Percentiles rank a stretch among this genome's conserved stretches.
Evolutionary conservation across 2,329 filamentous ascomycete species (phyloP).

Genomic region (Calonectria honghensis): DNA sequence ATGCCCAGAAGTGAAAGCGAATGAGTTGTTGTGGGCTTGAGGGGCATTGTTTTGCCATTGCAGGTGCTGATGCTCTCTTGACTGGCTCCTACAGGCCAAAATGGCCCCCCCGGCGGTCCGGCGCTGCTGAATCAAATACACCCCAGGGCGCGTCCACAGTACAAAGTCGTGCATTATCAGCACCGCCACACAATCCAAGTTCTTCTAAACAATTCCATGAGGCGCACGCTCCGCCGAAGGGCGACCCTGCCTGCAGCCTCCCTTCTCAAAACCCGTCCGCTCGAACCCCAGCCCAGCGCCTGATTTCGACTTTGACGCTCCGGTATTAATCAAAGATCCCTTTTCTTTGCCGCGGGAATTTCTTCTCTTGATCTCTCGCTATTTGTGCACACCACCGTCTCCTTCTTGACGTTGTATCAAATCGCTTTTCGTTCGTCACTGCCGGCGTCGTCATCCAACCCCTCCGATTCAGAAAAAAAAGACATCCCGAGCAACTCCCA

Average conservation of each 20-base stretch:
- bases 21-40: background rate
- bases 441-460: slow-evolving; percentile 48
- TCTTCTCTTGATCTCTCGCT: slow-evolving; percentile 31
- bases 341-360: slow-evolving; percentile 42
- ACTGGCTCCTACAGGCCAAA: background rate
- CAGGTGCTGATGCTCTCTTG: background rate
- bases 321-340: slow-evolving; percentile 47
- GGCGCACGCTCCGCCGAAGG: slow-evolving; percentile 58
- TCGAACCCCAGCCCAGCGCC: slow-evolving; percentile 50
- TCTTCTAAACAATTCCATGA: slow-evolving; percentile 67
- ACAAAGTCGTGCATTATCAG: slow-evolving; percentile 57
- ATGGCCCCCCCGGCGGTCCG: background rate
- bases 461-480: slow-evolving; percentile 50
- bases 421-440: slow-evolving; percentile 30
- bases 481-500: slow-evolving; percentile 49
- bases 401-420: slow-evolving; percentile 18
- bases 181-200: slow-evolving; percentile 64
- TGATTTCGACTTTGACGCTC: slow-evolving; percentile 47
- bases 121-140: background rate
- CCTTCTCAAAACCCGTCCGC: slow-evolving; percentile 56
- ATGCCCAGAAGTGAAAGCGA: background rate
- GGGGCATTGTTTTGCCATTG: background rate
- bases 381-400: slow-evolving; percentile 20
- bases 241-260: slow-evolving; percentile 58
- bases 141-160: slow-evolving; percentile 25